Evolutionary conservation across 352 stramenopile species (phyloP).

Genomic region (Phytophthora vignae): DNA sequence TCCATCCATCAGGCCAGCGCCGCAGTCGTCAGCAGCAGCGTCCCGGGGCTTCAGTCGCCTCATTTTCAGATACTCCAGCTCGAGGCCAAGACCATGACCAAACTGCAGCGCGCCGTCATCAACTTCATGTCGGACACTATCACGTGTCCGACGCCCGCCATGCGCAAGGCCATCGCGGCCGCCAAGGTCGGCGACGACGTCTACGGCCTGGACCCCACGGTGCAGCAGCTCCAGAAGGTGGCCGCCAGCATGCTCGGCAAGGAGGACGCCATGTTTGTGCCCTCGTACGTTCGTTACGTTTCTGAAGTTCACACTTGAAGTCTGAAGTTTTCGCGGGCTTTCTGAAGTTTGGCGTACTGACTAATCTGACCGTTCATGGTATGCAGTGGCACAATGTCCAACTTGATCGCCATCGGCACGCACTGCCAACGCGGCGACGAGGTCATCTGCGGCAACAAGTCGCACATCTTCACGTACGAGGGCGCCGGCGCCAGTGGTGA

Average conservation of each 20-base stretch:
- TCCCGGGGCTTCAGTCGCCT: constrained; percentile 1
- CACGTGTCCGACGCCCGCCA: constrained; percentile 92
- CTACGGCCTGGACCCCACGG: constrained; percentile 92
- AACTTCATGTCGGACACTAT: constrained; percentile 98
- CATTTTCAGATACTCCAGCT: constrained; percentile 31
- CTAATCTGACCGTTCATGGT: constrained; percentile 5
- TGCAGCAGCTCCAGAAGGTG: constrained; percentile 93
- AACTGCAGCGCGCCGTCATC: constrained; percentile 49
- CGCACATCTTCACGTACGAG: constrained; percentile 98
- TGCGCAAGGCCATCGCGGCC: constrained; percentile 90
- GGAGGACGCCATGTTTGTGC: constrained; percentile 95
- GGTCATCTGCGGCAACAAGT: constrained; percentile 95
- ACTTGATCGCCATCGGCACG: constrained; percentile 94
- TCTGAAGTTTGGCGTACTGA: constrained; percentile 22
- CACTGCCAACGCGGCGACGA: constrained; percentile 94
- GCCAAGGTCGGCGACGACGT: constrained; percentile 85
- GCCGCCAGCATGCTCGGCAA: constrained; percentile 95
- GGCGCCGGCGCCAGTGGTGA: constrained; percentile 86
- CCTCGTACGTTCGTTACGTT: constrained; percentile 68
- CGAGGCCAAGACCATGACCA: constrained; percentile 25
- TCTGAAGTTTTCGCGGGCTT: neutral
- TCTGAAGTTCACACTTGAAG: constrained; percentile 17
- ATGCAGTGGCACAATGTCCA: constrained; percentile 96
- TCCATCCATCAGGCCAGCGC: constrained; percentile 18
- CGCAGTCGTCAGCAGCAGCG: neutral